phyloP scores from a whole-genome alignment of 306 rosid species.

The Myrica gale region DNA sequence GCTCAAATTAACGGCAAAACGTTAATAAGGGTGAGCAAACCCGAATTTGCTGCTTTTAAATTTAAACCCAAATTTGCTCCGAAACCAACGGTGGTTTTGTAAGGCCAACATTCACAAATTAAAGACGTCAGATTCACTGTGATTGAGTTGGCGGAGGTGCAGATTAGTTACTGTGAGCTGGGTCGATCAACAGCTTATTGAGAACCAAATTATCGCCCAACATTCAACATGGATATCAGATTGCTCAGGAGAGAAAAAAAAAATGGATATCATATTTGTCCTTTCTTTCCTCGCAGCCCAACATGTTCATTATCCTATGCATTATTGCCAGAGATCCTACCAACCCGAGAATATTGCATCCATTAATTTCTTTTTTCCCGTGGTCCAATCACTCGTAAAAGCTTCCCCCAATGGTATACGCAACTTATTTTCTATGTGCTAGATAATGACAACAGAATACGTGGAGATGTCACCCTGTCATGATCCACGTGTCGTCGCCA shows the following conservation, averaged over 20 bases:
- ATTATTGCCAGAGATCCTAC: not conserved
- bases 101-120: too few relatives aligned
- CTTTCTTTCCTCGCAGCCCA: not conserved
- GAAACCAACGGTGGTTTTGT: too few relatives aligned
- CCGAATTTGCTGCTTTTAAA: too few relatives aligned
- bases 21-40: too few relatives aligned
- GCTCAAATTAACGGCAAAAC: too few relatives aligned
- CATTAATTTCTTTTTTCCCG: not conserved
- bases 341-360: too few relatives aligned
- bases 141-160: not conserved
- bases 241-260: too few relatives aligned
- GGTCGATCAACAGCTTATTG: not conserved
- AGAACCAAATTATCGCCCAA: not conserved
- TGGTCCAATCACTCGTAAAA: conserved; percentile 8
- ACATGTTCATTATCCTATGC: not conserved
- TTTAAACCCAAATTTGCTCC: not conserved
- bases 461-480: not conserved
- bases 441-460: conserved; percentile 19
- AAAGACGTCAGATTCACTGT: too few relatives aligned
- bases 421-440: conserved; percentile 7
- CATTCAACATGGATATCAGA: not conserved
- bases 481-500: not conserved
- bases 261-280: not conserved
- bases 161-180: not conserved
- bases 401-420: not conserved